These are phyloP conservation scores for Phialophora expanda DNA, from an alignment of 2,329 filamentous ascomycete genomes.

Conservation along the genomic window DNA sequence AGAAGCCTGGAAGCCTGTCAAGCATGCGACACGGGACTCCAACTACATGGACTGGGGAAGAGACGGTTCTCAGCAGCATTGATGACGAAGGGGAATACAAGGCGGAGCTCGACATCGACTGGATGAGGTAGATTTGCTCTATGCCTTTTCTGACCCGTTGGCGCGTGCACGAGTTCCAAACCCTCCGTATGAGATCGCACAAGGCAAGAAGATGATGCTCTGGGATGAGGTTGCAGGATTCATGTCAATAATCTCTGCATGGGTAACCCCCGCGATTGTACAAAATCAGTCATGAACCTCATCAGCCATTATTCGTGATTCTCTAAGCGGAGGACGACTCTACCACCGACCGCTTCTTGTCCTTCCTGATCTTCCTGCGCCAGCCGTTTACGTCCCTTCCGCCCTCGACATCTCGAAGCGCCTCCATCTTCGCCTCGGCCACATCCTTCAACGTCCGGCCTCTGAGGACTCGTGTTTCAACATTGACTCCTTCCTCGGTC, in stretches of 20 bases:
- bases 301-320: background rate
- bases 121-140: constrained; percentile 33
- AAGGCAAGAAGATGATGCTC: background rate
- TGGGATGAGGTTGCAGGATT: background rate
- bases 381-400: constrained; percentile 91
- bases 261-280: background rate
- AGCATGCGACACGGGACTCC: constrained; percentile 32
- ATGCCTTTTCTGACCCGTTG: background rate
- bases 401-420: constrained; percentile 87
- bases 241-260: background rate
- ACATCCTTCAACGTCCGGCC: constrained; percentile 82
- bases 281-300: background rate
- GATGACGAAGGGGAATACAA: constrained; percentile 40
- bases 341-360: constrained; percentile 23
- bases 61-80: constrained; percentile 38
- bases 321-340: background rate
- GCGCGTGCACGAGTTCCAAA: background rate
- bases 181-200: background rate
- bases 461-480: constrained; percentile 86
- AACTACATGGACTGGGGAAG: constrained; percentile 38
- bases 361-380: constrained; percentile 54
- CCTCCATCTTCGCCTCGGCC: constrained; percentile 94
- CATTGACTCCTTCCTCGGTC: constrained; percentile 86
- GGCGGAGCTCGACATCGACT: constrained; percentile 40
- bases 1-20: constrained; percentile 31